phyloP scores from a whole-genome alignment of 2,329 filamentous ascomycete genomes.

The Xenosphaeropsis pyriputrescens region DNA sequence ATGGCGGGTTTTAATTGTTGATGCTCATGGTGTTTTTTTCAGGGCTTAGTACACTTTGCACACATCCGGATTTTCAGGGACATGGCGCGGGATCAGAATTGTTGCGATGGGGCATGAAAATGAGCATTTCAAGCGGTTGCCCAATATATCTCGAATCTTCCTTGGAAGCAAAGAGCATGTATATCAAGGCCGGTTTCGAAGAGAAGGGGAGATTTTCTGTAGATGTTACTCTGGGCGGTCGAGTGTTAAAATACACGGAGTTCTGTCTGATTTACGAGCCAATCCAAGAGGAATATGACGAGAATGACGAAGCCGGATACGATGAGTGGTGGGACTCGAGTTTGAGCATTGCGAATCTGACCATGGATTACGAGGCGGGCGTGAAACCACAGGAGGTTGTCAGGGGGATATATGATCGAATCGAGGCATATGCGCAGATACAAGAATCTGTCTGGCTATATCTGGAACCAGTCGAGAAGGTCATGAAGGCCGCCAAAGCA shows the following conservation, averaged over 20 bases:
- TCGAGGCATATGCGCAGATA: constrained; percentile 25
- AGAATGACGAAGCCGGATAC: neutral
- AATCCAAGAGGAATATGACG: neutral
- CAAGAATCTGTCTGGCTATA: constrained; percentile 36
- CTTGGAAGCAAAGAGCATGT: neutral
- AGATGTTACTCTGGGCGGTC: no score
- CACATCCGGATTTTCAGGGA: constrained; percentile 8
- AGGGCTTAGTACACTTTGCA: constrained; percentile 14
- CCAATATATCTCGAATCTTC: constrained; percentile 15
- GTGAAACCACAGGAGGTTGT: constrained; percentile 13
- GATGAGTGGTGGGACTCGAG: constrained; percentile 13
- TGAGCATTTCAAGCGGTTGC: constrained; percentile 4
- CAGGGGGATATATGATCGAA: constrained; percentile 13
- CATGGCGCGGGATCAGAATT: constrained; percentile 13
- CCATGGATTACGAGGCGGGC: constrained; percentile 12
- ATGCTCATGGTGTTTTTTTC: neutral
- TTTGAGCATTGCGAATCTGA: constrained; percentile 11
- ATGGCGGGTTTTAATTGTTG: no score
- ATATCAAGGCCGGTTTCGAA: no score
- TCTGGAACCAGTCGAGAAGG: constrained; percentile 23
- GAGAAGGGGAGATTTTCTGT: no score
- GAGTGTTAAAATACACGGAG: neutral
- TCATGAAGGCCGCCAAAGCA: constrained; percentile 24
- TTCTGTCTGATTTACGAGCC: neutral
- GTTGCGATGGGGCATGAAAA: constrained; percentile 11